Evolutionary conservation across 208 protist genomes (phyloP).

Genomic region (Acanthamoeba healyi): DNA sequence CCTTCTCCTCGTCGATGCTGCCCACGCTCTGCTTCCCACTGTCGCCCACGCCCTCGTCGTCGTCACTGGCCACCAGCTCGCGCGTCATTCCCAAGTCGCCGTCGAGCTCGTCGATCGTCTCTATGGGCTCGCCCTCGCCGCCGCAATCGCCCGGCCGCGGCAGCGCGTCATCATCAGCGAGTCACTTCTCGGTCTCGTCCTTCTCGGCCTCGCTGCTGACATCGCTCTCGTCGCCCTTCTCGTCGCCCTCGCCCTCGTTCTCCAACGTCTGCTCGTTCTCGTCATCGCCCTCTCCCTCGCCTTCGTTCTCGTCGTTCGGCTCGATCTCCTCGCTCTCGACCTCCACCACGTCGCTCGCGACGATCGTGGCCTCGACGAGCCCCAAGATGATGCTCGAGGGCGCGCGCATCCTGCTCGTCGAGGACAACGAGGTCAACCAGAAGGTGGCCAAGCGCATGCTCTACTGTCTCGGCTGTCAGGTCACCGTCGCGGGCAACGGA

Average conservation of each 20-base stretch:
- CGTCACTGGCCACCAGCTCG: not conserved
- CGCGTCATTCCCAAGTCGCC: conserved; percentile 22
- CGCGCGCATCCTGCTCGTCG: not conserved
- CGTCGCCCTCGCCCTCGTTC: conserved; percentile 17
- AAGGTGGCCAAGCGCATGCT: conserved; percentile 43
- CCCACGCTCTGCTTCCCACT: not conserved
- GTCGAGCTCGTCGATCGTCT: not conserved
- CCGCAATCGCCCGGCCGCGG: not conserved
- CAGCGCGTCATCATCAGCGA: not conserved
- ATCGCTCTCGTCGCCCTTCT: conserved; percentile 21
- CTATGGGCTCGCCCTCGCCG: not conserved
- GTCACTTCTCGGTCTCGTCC: conserved; percentile 4
- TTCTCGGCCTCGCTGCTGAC: conserved; percentile 26
- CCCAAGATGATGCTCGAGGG: not conserved
- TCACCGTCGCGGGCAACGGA: conserved; percentile 25
- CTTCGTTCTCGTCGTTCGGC: not conserved
- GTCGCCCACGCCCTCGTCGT: conserved; percentile 1
- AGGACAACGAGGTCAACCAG: conserved; percentile 52
- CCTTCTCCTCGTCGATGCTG: conserved; percentile 1
- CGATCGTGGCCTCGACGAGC: not conserved
- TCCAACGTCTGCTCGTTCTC: not conserved
- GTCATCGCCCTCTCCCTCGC: not conserved
- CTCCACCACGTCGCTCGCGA: not conserved
- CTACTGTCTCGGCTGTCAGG: conserved; percentile 1
- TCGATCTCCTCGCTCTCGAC: not conserved